These are phyloP conservation scores for Allium fistulosum DNA, from an alignment of 106 monocot genomes.

Conservation along the genomic window DNA sequence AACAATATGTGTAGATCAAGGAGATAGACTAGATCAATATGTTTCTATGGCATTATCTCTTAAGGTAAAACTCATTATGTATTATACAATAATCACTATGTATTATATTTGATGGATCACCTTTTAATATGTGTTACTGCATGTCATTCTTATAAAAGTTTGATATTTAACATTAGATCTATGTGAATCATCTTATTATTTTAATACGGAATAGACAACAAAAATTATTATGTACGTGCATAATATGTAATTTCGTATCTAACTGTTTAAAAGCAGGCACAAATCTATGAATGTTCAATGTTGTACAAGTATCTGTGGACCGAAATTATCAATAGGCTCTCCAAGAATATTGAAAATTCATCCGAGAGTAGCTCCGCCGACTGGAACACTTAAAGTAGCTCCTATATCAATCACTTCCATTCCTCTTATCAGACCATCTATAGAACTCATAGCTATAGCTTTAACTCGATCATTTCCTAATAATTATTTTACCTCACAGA, in stretches of 20 bases:
- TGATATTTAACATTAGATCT: too few relatives aligned
- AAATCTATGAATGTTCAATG: neutral
- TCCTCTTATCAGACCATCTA: conserved; percentile 13
- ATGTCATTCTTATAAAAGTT: too few relatives aligned
- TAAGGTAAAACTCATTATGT: too few relatives aligned
- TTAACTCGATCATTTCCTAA: conserved; percentile 1
- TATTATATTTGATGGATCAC: too few relatives aligned
- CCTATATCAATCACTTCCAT: conserved; percentile 24
- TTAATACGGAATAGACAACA: too few relatives aligned
- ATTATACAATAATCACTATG: too few relatives aligned
- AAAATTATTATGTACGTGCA: neutral
- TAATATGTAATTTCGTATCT: neutral
- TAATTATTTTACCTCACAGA: neutral
- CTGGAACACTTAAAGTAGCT: conserved; percentile 20
- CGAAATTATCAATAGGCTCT: neutral
- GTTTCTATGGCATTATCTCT: too few relatives aligned
- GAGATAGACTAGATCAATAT: too few relatives aligned
- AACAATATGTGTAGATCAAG: too few relatives aligned
- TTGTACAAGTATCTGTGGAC: neutral
- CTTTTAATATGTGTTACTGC: too few relatives aligned
- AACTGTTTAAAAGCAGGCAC: neutral
- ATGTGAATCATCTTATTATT: too few relatives aligned
- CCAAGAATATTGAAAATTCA: conserved; percentile 15
- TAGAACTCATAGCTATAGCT: conserved; percentile 7
- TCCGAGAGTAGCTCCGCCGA: conserved; percentile 17